These are phyloP conservation scores for Botrytis pseudocinerea DNA, from an alignment of 2,329 filamentous ascomycete species.

Conservation along the genomic window DNA sequence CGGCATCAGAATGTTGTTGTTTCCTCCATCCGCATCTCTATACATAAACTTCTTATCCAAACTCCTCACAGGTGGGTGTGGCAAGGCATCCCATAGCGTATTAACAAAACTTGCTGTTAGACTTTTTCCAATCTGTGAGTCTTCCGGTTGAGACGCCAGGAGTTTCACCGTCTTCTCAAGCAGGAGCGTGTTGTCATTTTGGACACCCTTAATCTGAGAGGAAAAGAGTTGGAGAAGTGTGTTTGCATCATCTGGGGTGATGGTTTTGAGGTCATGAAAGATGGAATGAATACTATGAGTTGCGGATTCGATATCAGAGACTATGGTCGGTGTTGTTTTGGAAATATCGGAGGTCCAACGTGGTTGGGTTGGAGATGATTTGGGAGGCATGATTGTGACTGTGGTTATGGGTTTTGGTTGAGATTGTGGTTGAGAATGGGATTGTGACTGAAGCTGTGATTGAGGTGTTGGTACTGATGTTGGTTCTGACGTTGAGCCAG, in stretches of 20 bases:
- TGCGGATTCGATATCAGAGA: conserved; percentile 16
- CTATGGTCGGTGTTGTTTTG: conserved; percentile 7
- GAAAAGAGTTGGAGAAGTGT: conserved; percentile 62
- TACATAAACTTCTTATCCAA: conserved; percentile 64
- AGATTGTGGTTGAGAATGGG: background rate
- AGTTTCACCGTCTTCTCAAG: conserved; percentile 68
- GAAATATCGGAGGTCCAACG: conserved; percentile 1
- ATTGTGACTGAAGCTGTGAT: background rate
- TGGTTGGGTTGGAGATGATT: background rate
- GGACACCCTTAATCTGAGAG: conserved; percentile 60
- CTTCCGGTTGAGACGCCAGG: conserved; percentile 25
- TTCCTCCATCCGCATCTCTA: conserved; percentile 62
- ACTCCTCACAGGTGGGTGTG: conserved; percentile 70
- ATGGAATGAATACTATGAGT: conserved; percentile 16
- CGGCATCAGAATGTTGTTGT: conserved; percentile 53
- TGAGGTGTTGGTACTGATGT: background rate
- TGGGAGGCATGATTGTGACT: background rate
- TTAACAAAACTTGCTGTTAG: conserved; percentile 68
- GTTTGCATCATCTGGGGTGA: conserved; percentile 50
- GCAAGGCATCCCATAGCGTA: conserved; percentile 68
- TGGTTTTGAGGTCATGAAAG: conserved; percentile 45
- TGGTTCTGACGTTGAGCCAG: background rate
- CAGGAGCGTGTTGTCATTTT: conserved; percentile 74
- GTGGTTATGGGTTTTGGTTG: background rate
- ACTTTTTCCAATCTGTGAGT: conserved; percentile 7